Conservation (phyloP, 2,329 filamentous ascomycete genomes). For the Fusarium nodosum region DNA sequence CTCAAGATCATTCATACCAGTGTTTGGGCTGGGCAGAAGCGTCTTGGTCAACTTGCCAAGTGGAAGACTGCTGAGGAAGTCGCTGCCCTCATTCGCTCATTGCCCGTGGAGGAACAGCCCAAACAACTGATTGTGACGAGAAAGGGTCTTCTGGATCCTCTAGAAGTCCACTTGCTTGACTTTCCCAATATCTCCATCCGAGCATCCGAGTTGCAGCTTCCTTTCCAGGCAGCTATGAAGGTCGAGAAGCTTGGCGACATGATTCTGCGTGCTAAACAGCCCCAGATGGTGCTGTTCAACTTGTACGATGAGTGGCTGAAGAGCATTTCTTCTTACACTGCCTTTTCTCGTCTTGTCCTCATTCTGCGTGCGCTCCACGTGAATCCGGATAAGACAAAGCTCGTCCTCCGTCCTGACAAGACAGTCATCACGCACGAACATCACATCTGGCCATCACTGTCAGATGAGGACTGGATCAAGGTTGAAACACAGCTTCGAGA, state of each 20-base stretch:
- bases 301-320: conserved; percentile 99
- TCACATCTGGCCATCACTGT: conserved; percentile 96
- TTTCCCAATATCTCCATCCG: conserved; percentile 99
- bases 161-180: conserved; percentile 96
- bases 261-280: conserved; percentile 96
- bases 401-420: conserved; percentile 95
- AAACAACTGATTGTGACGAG: conserved; percentile 98
- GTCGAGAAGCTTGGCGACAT: conserved; percentile 99
- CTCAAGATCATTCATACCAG: conserved; percentile 99
- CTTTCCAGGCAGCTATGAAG: conserved; percentile 99
- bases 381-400: conserved; percentile 98
- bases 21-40: conserved; percentile 99
- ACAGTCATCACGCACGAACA: conserved; percentile 98
- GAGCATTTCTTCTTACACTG: conserved; percentile 97
- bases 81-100: conserved; percentile 91
- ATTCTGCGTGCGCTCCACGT: conserved; percentile 96
- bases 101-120: conserved; percentile 97
- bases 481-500: conserved; percentile 97
- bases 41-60: conserved; percentile 96
- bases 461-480: conserved; percentile 99
- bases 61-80: conserved; percentile 99
- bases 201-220: conserved; percentile 94
- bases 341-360: conserved; percentile 93
- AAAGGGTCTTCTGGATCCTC: conserved; percentile 95
- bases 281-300: conserved; percentile 99